Conservation (phyloP, 306 rosid species). For the Quercus parvula region DNA sequence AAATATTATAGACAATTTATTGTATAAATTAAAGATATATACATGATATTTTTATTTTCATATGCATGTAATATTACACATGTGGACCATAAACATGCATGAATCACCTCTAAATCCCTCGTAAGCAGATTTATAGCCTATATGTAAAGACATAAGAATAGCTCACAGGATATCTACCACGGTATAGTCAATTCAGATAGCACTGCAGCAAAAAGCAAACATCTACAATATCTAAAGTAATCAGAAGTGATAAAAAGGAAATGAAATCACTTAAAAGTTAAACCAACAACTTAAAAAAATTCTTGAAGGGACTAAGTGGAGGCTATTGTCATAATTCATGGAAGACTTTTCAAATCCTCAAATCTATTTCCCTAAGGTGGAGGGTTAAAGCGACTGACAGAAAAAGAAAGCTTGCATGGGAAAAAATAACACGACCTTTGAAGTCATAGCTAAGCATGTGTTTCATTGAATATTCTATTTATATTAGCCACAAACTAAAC, state of each 20-base stretch:
- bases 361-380: background rate
- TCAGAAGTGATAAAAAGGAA: background rate
- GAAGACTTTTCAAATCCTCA: background rate
- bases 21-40: no score
- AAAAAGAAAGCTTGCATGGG: conserved; percentile 20
- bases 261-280: background rate
- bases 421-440: background rate
- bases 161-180: background rate
- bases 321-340: background rate
- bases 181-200: background rate
- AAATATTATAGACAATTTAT: no score
- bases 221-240: background rate
- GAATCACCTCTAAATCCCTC: no score
- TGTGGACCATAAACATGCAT: no score
- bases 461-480: background rate
- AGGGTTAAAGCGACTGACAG: conserved; percentile 9
- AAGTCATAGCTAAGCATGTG: background rate
- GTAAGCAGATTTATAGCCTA: no score
- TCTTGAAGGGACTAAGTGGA: background rate
- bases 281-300: no score
- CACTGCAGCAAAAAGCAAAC: background rate
- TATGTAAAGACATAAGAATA: background rate
- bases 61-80: no score
- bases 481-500: background rate
- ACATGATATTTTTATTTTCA: no score